A percentile compares a stretch with the other conserved stretches of the same genome.
phyloP scores from a whole-genome alignment of 2,329 filamentous ascomycete genomes.

The Trichoderma sp. region DNA sequence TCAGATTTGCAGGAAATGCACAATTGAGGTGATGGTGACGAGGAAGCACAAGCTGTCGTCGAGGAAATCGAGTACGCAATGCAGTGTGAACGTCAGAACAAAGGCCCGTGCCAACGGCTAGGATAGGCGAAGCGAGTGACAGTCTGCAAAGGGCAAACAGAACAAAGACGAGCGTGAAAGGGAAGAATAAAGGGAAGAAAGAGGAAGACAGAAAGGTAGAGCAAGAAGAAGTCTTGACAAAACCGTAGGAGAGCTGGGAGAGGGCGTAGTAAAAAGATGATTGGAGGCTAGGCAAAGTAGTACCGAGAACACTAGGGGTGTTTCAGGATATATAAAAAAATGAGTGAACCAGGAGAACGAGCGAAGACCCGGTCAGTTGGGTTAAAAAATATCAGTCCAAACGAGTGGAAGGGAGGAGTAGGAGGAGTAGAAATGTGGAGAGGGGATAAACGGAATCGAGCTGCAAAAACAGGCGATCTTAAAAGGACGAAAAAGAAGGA shows the following conservation, averaged over 20 bases:
- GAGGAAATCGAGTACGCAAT: not conserved
- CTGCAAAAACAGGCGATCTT: conserved; percentile 12
- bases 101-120: not conserved
- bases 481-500: conserved; percentile 7
- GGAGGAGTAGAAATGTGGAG: conserved; percentile 13
- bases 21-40: not conserved
- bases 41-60: not conserved
- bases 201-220: not conserved
- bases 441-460: not conserved
- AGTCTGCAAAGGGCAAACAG: conserved; percentile 21
- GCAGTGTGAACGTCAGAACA: not conserved
- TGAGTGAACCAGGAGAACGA: conserved; percentile 22
- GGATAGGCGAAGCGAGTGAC: conserved; percentile 23
- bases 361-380: conserved; percentile 15
- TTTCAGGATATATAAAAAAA: conserved; percentile 20
- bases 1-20: not conserved
- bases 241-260: not conserved
- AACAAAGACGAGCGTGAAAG: not conserved
- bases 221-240: not conserved
- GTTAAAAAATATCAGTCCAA: not conserved
- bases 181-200: not conserved
- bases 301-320: conserved; percentile 28
- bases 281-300: conserved; percentile 23
- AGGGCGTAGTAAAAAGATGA: conserved; percentile 11
- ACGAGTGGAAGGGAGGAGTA: conserved; percentile 8